Evolutionary conservation across 805 yeast species (phyloP).

Genomic region (Spathaspora gorwiae): DNA sequence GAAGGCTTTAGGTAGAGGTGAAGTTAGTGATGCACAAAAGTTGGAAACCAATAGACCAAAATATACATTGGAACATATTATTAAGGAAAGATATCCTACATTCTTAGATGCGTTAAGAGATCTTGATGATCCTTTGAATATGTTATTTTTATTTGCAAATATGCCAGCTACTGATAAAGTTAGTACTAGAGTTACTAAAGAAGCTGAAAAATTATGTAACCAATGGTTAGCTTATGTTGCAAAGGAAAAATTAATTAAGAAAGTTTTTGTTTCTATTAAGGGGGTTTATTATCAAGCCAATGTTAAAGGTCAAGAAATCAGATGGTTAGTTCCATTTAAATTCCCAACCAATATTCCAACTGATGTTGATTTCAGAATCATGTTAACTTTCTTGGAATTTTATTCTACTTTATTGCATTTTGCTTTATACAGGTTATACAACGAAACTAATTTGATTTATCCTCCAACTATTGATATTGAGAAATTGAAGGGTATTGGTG

Average conservation of each 20-base stretch:
- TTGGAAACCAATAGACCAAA: constrained; percentile 77
- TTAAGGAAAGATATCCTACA: constrained; percentile 93
- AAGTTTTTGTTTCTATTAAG: constrained; percentile 92
- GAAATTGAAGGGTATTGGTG: constrained; percentile 83
- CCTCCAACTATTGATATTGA: constrained; percentile 80
- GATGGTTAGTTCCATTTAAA: constrained; percentile 96
- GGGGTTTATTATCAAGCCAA: constrained; percentile 94
- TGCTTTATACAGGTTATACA: constrained; percentile 77
- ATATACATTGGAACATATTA: constrained; percentile 83
- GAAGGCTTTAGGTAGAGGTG: constrained; percentile 88
- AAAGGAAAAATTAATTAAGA: constrained; percentile 71
- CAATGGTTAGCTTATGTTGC: constrained; percentile 96
- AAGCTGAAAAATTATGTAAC: constrained; percentile 80
- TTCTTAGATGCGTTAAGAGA: constrained; percentile 90
- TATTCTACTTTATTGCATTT: constrained; percentile 90
- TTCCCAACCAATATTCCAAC: constrained; percentile 93
- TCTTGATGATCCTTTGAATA: constrained; percentile 90
- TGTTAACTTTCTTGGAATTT: constrained; percentile 94
- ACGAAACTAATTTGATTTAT: constrained; percentile 79
- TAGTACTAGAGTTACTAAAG: constrained; percentile 74
- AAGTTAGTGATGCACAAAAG: constrained; percentile 80
- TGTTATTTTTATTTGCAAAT: constrained; percentile 89
- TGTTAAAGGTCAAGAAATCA: constrained; percentile 84
- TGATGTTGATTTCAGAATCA: constrained; percentile 92
- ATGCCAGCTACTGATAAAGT: constrained; percentile 91